A percentile compares a stretch with the other conserved stretches of the same genome.
These are phyloP conservation scores for Glycine latifolia DNA, from an alignment of 306 rosid species.

Conservation along the genomic window DNA sequence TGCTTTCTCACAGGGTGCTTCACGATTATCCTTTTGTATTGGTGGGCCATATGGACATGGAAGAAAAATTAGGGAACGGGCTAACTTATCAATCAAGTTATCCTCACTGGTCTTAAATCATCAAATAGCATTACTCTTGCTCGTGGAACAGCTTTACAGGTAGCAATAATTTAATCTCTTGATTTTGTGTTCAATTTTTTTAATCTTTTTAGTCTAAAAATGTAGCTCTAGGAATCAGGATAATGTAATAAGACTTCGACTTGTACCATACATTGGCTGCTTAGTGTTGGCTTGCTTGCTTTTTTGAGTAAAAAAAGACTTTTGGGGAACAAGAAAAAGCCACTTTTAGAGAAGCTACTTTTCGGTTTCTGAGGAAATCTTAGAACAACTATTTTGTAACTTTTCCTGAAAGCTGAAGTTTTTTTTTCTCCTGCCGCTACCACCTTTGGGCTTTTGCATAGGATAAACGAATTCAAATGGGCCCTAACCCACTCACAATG, in stretches of 20 bases:
- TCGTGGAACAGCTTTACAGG: slow-evolving; percentile 93
- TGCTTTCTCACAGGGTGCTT: slow-evolving; percentile 71
- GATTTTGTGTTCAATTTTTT: neutral
- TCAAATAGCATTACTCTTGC: slow-evolving; percentile 87
- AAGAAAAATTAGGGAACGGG: slow-evolving; percentile 72
- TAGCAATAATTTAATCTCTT: slow-evolving; percentile 37
- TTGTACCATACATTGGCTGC: neutral
- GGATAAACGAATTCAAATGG: neutral
- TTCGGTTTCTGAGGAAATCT: neutral
- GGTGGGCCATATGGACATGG: slow-evolving; percentile 99
- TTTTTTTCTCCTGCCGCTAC: neutral
- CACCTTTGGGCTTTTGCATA: slow-evolving; percentile 27
- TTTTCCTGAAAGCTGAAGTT: slow-evolving; percentile 23
- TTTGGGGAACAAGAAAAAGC: slow-evolving; percentile 1
- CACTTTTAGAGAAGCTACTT: neutral
- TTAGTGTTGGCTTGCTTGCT: neutral
- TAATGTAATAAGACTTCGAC: neutral
- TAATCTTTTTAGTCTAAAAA: neutral
- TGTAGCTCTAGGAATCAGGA: neutral
- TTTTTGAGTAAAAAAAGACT: neutral
- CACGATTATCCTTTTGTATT: slow-evolving; percentile 78
- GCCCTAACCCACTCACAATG: neutral
- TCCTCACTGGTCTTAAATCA: slow-evolving; percentile 89
- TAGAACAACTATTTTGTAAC: slow-evolving; percentile 4
- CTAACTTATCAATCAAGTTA: slow-evolving; percentile 79